Evolutionary conservation across 257 asterid species (phyloP).

Genomic region (Euphrasia confusa): DNA sequence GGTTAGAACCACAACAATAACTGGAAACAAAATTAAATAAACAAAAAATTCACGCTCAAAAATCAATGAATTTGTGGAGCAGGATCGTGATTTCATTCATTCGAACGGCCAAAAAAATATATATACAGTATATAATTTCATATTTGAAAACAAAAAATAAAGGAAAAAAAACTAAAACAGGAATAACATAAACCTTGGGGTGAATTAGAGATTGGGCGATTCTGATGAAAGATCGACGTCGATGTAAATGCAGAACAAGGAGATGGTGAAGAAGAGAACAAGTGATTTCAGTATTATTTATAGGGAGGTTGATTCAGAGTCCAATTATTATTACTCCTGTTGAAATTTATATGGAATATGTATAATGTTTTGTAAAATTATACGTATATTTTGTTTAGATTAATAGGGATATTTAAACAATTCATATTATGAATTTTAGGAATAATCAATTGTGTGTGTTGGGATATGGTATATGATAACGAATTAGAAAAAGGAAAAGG

Average conservation of each 20-base stretch:
- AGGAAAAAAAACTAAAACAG: no score
- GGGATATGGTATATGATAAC: no score
- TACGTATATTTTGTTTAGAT: no score
- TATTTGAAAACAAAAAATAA: background rate
- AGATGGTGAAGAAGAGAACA: background rate
- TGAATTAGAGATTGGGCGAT: conserved; percentile 17
- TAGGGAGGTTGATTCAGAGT: background rate
- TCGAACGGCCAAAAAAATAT: background rate
- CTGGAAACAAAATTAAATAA: background rate
- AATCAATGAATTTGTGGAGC: background rate
- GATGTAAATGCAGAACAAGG: background rate
- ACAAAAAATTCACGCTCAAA: no score
- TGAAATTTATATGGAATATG: background rate
- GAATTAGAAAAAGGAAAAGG: no score
- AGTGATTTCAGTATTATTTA: background rate
- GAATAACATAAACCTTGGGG: background rate
- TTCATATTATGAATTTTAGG: no score
- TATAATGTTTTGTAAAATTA: no score
- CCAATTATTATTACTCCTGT: background rate
- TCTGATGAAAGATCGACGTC: conserved; percentile 23
- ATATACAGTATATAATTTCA: background rate
- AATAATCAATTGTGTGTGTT: no score
- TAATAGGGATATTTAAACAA: no score
- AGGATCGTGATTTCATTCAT: background rate
- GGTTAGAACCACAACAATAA: background rate